Conservation (phyloP, 495 filamentous ascomycete genomes). For the Penicillium parvum region DNA sequence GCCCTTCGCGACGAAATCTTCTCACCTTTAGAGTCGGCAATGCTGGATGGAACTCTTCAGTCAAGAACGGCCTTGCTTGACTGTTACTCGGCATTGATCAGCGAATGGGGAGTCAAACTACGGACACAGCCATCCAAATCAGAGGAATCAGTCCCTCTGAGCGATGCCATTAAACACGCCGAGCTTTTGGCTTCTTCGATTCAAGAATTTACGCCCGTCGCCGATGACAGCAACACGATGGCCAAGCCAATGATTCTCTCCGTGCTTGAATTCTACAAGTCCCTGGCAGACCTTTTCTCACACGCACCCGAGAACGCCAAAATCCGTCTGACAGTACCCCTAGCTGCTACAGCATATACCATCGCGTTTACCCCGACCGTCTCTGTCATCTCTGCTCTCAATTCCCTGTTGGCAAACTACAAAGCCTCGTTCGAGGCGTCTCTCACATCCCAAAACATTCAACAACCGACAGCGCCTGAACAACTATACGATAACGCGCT, state of each 20-base stretch:
- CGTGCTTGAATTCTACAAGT: constrained; percentile 68
- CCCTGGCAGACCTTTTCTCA: constrained; percentile 51
- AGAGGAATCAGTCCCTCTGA: constrained; percentile 37
- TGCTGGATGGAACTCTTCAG: constrained; percentile 47
- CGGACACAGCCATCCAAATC: constrained; percentile 22
- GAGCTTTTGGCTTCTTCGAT: constrained; percentile 60
- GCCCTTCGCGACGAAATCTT: constrained; percentile 47
- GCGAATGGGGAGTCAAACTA: constrained; percentile 58
- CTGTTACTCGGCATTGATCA: constrained; percentile 69
- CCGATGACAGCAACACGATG: constrained; percentile 5
- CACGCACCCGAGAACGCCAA: constrained; percentile 42
- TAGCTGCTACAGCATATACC: constrained; percentile 64
- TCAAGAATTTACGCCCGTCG: constrained; percentile 43
- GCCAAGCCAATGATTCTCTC: constrained; percentile 26
- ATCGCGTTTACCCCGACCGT: constrained; percentile 61
- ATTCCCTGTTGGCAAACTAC: constrained; percentile 59
- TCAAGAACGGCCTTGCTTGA: constrained; percentile 55
- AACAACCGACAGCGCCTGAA: constrained; percentile 25
- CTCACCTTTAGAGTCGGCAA: constrained; percentile 51
- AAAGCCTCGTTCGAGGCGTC: constrained; percentile 72
- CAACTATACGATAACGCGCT: constrained; percentile 47
- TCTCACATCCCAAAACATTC: constrained; percentile 40
- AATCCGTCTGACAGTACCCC: constrained; percentile 62
- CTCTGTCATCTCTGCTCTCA: constrained; percentile 65
- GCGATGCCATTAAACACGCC: constrained; percentile 51